A percentile compares a stretch with the other conserved stretches of the same genome.
phyloP scores from a whole-genome alignment of 495 filamentous ascomycete genomes.

The Articulospora tetracladia region DNA sequence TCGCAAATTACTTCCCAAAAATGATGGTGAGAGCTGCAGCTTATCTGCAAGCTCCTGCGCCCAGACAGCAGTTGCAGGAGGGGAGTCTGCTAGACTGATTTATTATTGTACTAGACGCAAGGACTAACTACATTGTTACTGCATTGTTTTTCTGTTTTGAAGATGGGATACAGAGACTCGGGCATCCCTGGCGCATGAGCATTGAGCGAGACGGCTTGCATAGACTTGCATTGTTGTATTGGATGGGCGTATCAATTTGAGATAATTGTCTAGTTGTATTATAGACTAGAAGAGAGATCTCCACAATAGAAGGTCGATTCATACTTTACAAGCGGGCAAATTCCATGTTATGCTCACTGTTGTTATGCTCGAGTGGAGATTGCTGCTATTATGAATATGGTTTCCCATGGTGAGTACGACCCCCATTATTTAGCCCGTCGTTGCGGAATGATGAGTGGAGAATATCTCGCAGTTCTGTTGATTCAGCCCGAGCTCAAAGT shows the following conservation, averaged over 20 bases:
- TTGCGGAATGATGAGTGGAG: no score
- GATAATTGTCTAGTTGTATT: not conserved
- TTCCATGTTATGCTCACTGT: no score
- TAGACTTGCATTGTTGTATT: not conserved
- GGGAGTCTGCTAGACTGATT: conserved; percentile 4
- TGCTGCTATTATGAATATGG: no score
- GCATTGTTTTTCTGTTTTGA: no score
- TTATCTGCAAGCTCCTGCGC: not conserved
- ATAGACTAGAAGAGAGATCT: not conserved
- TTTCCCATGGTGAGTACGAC: no score
- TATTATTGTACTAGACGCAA: not conserved
- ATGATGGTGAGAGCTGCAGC: conserved; percentile 4
- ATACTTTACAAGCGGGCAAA: not conserved
- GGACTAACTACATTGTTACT: not conserved
- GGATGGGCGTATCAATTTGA: not conserved
- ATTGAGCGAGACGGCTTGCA: not conserved
- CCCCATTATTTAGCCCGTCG: no score
- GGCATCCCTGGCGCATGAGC: not conserved
- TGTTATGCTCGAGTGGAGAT: no score
- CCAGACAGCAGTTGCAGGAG: not conserved
- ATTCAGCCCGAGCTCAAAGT: no score
- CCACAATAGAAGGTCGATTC: no score
- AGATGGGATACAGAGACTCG: not conserved
- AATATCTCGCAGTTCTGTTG: no score
- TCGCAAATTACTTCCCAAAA: conserved; percentile 9